Evolutionary conservation across 441 rosid genomes (phyloP), one percentile per base, ranked within the genome.

Genomic region (Gossypium trilobum): DNA sequence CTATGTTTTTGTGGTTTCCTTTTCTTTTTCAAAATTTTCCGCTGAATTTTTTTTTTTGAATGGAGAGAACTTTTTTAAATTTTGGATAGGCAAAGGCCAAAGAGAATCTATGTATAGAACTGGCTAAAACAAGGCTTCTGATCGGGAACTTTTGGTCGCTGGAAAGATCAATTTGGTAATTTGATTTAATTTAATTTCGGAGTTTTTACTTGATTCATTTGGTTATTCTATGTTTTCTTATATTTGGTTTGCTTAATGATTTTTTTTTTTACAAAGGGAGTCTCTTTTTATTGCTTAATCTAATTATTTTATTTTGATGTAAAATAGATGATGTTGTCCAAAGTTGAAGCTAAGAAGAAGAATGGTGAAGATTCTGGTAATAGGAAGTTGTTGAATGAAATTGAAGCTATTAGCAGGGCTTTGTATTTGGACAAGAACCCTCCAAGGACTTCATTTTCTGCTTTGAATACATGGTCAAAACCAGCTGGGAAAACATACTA

Each of bases 341-440:
- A 74, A 78, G 80, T 73, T 71, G 85, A 80, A 78, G 82, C 82
- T 77, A 74, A 85, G 79, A 87, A 84, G 85, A 83, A 77, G 74
- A 59, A 57, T 61, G 87, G 82, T 63, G 85, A 82, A 76, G 86
- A 81, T 70, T 78, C 91, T 4, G 82, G 86, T 71, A 77, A 79
- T 66, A 80, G 71, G 25, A 87, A 83, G 81, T 79, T 91, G 79
- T 74, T 89, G 70, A 82, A 78, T 36, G 99, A 94, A 48, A 90
- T 94, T 1, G 92, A 90, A 84, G 84, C 89, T n/a, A 87, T 91
- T 65, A 84, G 91, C 64, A 91, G 85, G 79, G 97, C 96, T 56
- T 85, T 94, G 33, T 88, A 90, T 73, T 70, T 78, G 46, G 93
- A 88, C 56, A 92, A 81, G 58, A 83, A 46, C 70, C 82, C 68